These are phyloP conservation scores for Xylaria curta DNA, from an alignment of 495 filamentous ascomycete genomes.

Conservation along the genomic window DNA sequence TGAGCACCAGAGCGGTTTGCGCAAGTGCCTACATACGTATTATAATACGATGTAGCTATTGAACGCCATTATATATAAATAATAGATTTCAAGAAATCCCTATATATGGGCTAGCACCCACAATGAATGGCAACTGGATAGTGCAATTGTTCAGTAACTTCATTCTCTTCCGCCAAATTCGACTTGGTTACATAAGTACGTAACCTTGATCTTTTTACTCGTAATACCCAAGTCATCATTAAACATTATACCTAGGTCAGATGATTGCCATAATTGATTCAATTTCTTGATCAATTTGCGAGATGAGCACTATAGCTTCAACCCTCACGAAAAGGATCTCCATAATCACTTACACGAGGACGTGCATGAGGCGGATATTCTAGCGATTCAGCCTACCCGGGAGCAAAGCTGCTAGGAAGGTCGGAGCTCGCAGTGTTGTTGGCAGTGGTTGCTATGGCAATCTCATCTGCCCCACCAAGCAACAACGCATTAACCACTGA, in stretches of 20 bases:
- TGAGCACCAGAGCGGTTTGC: too few relatives aligned
- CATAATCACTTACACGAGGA: neutral
- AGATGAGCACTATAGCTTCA: neutral
- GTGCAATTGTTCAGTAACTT: neutral
- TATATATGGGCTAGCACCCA: neutral
- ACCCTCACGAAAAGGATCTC: neutral
- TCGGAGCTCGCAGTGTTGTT: neutral
- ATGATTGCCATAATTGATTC: too few relatives aligned
- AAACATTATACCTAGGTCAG: too few relatives aligned
- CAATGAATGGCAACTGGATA: neutral
- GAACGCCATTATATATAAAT: too few relatives aligned
- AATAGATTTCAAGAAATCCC: too few relatives aligned
- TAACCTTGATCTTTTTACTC: too few relatives aligned
- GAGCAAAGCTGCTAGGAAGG: neutral
- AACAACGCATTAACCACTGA: conserved; percentile 18
- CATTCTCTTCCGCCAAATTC: neutral
- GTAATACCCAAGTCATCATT: too few relatives aligned
- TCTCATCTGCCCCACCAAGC: conserved; percentile 17
- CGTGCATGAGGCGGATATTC: neutral
- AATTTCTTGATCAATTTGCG: neutral
- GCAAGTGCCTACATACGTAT: too few relatives aligned
- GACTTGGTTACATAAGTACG: too few relatives aligned
- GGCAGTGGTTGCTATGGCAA: conserved; percentile 29
- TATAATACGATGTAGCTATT: too few relatives aligned
- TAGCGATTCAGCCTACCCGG: conserved; percentile 1